These are phyloP conservation scores for Trichosanthes cucumerina DNA, from an alignment of 306 rosid genomes.

Conservation along the genomic window DNA sequence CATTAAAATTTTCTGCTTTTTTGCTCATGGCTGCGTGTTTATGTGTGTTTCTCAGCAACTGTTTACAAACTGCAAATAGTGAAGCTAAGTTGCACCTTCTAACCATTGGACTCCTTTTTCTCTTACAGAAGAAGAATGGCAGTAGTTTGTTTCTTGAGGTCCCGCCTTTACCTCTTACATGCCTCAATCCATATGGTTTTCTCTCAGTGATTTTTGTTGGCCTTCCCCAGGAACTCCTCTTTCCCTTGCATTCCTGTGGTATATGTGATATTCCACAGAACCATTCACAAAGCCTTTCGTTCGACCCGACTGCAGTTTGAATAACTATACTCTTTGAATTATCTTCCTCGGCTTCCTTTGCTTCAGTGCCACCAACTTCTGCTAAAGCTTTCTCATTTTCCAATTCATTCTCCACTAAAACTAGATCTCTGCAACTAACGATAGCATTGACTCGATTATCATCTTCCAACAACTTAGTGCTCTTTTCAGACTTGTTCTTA, in stretches of 20 bases:
- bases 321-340: background rate
- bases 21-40: background rate
- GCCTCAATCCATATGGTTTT: background rate
- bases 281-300: background rate
- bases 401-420: background rate
- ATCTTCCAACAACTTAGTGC: background rate
- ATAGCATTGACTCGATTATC: background rate
- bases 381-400: background rate
- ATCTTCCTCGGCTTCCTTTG: background rate
- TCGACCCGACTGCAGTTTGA: too few relatives aligned
- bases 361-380: background rate
- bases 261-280: background rate
- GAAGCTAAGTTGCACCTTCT: slow-evolving; percentile 5
- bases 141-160: background rate
- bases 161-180: background rate
- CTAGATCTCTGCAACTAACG: background rate
- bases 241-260: background rate
- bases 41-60: background rate
- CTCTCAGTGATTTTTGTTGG: background rate
- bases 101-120: background rate
- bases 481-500: background rate
- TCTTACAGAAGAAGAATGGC: background rate
- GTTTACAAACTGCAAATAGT: background rate
- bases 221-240: background rate
- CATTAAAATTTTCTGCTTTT: too few relatives aligned